Conservation (phyloP, 2,329 filamentous ascomycete species). For the Ophiostoma populinum region DNA sequence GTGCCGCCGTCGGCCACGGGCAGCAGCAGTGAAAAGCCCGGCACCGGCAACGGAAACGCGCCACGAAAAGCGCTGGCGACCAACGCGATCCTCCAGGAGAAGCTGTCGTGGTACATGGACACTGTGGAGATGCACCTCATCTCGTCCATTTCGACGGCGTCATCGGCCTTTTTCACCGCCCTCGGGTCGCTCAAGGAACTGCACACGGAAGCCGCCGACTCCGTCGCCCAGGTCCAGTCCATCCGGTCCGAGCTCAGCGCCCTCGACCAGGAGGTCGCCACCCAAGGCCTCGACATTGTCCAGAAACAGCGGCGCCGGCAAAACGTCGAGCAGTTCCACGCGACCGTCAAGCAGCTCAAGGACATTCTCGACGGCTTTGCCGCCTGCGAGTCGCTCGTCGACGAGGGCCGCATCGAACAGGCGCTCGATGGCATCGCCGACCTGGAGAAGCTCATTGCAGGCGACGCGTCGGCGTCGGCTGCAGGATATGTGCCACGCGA, state of each 20-base stretch:
- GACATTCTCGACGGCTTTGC: slow-evolving; percentile 60
- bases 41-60: slow-evolving; percentile 20
- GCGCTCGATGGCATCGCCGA: slow-evolving; percentile 63
- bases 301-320: slow-evolving; percentile 66
- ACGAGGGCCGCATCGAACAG: slow-evolving; percentile 65
- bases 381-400: slow-evolving; percentile 64
- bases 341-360: slow-evolving; percentile 69
- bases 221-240: slow-evolving; percentile 69
- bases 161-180: slow-evolving; percentile 89
- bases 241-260: slow-evolving; percentile 63
- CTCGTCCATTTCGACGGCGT: slow-evolving; percentile 87
- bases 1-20: slow-evolving; percentile 46
- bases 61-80: slow-evolving; percentile 80
- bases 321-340: slow-evolving; percentile 67
- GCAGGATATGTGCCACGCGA: slow-evolving; percentile 36
- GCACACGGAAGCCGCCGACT: slow-evolving; percentile 82
- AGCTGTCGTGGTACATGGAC: slow-evolving; percentile 99
- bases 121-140: slow-evolving; percentile 96
- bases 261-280: slow-evolving; percentile 73
- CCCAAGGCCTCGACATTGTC: slow-evolving; percentile 70
- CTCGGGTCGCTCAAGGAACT: slow-evolving; percentile 79
- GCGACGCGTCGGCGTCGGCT: too few relatives aligned
- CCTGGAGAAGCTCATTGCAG: slow-evolving; percentile 65
- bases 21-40: slow-evolving; percentile 31
- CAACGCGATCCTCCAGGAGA: slow-evolving; percentile 94